Base-by-base conservation (phyloP, 768 basidiomycete genomes). In the Collybia sp. region DNA sequence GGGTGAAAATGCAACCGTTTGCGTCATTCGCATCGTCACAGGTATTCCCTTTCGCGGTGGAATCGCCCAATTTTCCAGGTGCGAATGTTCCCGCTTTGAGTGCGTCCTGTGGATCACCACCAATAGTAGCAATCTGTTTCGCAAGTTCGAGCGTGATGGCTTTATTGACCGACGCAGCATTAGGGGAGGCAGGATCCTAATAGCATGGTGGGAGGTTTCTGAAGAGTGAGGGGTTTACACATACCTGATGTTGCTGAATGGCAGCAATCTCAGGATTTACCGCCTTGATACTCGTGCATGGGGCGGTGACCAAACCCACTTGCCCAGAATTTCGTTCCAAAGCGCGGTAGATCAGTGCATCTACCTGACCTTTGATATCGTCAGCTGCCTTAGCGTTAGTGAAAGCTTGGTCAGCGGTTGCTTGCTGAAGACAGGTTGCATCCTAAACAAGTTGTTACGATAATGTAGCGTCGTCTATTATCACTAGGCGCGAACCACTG, bases 261-360 rank as follows among this genome's bases (percentile, higher is more conserved):
- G 80, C 82, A 20, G 79, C 80, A 53, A 85, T 78, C 61, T 85
- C 82, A 13, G 82, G 74, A 63, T 85, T 84, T 38, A 68, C 69
- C 5, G 82, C 77, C 30, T 67, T 69, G 62, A 78, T 64, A 44
- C 71, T 67, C 1, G 71, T 82, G 67, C 82, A 84, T n/a, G 66
- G 51, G 12, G 58, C 68, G 20, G 71, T 70, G 17, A 61, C 60
- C 2, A 59, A 60, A n/a, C 79, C 79, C 45, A 82, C 76, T 33
- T 59, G 48, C 3, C 73, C 79, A 15, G 82, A 76, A 63, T 85
- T 87, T 15, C 82, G 72, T 66, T 85, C 83, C 25, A 87, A 61
- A 5, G 83, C 81, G 42, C 81, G 73, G 66, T 66, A 85, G 50
- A 80, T 76, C 53, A 87, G 59, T 3, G 83, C 82, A 48, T 67